phyloP scores from a whole-genome alignment of 148 eudicot genomes.

The Camellia lanceoleosa region DNA sequence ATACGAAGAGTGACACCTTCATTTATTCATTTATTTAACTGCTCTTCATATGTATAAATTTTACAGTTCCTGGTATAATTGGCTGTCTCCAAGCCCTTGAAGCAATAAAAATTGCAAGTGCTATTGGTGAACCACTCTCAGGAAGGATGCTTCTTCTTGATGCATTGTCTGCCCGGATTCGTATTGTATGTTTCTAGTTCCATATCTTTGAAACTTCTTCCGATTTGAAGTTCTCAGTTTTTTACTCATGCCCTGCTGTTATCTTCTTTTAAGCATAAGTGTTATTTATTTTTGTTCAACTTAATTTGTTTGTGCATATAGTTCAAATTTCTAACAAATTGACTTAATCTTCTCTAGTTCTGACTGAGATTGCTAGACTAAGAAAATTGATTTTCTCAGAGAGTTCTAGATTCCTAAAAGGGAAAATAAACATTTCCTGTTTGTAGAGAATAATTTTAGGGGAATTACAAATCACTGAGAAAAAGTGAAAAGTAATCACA shows the following conservation, averaged over 20 bases:
- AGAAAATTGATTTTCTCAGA: too few species aligned
- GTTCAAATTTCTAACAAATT: not conserved
- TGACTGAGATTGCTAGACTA: too few species aligned
- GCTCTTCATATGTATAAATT: not conserved
- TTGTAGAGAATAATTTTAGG: too few species aligned
- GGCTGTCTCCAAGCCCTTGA: constrained; percentile 97
- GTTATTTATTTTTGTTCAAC: not conserved
- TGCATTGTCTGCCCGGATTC: constrained; percentile 87
- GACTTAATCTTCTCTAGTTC: too few species aligned
- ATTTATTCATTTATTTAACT: not conserved
- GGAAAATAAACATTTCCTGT: too few species aligned
- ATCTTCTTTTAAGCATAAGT: not conserved
- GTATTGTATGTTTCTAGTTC: constrained; percentile 53
- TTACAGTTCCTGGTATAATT: constrained; percentile 93
- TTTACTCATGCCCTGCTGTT: not conserved
- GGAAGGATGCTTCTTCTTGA: constrained; percentile 95
- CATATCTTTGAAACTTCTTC: too few species aligned
- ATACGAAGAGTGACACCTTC: too few species aligned
- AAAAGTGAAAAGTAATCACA: too few species aligned
- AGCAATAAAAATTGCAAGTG: constrained; percentile 84
- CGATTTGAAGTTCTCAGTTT: not conserved
- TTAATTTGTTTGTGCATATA: not conserved
- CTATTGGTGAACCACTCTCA: constrained; percentile 86
- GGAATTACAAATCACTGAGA: too few species aligned
- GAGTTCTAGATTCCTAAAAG: too few species aligned